These are phyloP conservation scores for Colletotrichum lupini DNA, from an alignment of 2,329 filamentous ascomycete genomes.

Conservation along the genomic window DNA sequence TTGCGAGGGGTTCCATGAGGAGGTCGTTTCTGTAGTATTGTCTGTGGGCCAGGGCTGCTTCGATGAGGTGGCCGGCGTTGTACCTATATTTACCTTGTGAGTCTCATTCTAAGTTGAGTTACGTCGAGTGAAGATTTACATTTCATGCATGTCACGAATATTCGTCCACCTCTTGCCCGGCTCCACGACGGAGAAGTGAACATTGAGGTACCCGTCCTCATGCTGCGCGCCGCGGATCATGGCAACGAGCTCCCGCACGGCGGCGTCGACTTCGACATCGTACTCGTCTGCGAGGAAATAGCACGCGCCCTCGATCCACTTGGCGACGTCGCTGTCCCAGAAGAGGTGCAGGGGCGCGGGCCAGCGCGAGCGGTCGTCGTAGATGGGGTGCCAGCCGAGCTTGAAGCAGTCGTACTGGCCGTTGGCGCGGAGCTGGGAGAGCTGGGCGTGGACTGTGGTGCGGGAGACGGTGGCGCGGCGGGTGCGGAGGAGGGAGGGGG, in stretches of 20 bases:
- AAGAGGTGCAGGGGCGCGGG: constrained; percentile 69
- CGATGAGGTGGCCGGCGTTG: constrained; percentile 71
- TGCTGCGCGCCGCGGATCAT: constrained; percentile 69
- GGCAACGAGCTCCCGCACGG: constrained; percentile 65
- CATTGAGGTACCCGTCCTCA: constrained; percentile 71
- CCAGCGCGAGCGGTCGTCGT: constrained; percentile 61
- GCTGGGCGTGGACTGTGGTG: constrained; percentile 60
- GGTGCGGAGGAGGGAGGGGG: constrained; percentile 47
- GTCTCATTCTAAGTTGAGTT: background rate
- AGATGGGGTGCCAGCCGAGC: constrained; percentile 65
- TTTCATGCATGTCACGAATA: constrained; percentile 70
- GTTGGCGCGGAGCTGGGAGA: constrained; percentile 63
- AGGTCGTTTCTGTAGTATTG: constrained; percentile 61
- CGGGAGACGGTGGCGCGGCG: constrained; percentile 47
- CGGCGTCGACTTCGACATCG: constrained; percentile 58
- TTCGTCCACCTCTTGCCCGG: constrained; percentile 67
- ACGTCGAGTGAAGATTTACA: constrained; percentile 42
- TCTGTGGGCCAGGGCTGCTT: constrained; percentile 68
- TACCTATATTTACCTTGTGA: constrained; percentile 51
- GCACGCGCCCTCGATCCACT: constrained; percentile 72
- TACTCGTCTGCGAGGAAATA: constrained; percentile 60
- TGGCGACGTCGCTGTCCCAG: constrained; percentile 66
- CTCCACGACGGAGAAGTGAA: constrained; percentile 70
- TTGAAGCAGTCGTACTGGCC: constrained; percentile 69
- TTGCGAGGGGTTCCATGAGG: constrained; percentile 63